Conservation (phyloP, 2,329 filamentous ascomycete genomes). For the Pseudonectria buxi region DNA sequence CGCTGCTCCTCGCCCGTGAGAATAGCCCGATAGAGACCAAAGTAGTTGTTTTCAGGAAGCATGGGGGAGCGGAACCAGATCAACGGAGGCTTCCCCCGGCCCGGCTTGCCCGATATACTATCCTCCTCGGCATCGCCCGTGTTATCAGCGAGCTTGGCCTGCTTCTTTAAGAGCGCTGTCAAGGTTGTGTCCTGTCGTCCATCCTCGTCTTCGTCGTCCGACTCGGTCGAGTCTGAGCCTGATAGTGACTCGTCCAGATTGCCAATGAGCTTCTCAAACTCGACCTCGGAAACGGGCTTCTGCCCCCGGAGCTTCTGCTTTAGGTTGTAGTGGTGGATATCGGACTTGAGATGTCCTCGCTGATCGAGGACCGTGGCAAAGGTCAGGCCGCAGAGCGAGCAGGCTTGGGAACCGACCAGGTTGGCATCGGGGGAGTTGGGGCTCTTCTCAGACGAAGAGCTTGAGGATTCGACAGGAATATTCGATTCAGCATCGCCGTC, state of each 20-base stretch:
- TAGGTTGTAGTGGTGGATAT: conserved; percentile 89
- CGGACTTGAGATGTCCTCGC: conserved; percentile 77
- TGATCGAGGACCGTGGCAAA: conserved; percentile 75
- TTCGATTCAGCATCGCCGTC: conserved; percentile 23
- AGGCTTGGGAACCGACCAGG: conserved; percentile 62
- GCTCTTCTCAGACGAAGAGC: conserved; percentile 17
- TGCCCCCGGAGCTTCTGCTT: conserved; percentile 80
- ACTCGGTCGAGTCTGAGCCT: conserved; percentile 70
- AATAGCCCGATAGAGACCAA: conserved; percentile 80
- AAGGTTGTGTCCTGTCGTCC: conserved; percentile 61
- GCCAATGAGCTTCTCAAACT: conserved; percentile 81
- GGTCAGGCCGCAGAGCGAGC: conserved; percentile 68
- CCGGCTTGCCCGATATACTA: conserved; percentile 38
- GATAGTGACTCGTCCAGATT: conserved; percentile 88
- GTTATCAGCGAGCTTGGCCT: conserved; percentile 64
- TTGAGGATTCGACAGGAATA: conserved; percentile 15
- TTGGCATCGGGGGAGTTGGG: conserved; percentile 27
- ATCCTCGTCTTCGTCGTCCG: conserved; percentile 58
- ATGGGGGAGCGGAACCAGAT: conserved; percentile 78
- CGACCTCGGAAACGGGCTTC: conserved; percentile 64
- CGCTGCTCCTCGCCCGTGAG: conserved; percentile 67
- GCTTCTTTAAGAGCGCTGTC: conserved; percentile 71
- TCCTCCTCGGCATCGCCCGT: conserved; percentile 35
- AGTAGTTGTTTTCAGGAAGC: conserved; percentile 69
- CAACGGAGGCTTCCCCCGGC: conserved; percentile 63